These are phyloP conservation scores for Heimioporus sp. DNA, from an alignment of 768 basidiomycete species.

Conservation along the genomic window DNA sequence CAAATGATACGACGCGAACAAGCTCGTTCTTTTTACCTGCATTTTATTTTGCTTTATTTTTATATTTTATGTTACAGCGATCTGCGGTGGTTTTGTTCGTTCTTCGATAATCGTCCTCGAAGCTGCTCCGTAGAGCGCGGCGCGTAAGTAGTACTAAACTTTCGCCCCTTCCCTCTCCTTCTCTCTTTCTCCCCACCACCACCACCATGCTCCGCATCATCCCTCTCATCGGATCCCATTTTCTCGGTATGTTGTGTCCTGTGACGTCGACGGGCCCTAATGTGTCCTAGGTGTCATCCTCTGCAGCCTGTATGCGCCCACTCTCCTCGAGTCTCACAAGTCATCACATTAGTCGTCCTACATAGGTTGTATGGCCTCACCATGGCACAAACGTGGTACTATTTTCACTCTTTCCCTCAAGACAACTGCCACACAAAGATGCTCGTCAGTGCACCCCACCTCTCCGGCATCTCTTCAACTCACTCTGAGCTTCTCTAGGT, in stretches of 20 bases:
- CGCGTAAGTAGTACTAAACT: too few species aligned
- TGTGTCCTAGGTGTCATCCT: constrained; percentile 27
- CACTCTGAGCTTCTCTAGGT: constrained; percentile 15
- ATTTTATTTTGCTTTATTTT: too few species aligned
- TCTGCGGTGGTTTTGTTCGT: constrained; percentile 7
- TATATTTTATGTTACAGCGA: constrained; percentile 1
- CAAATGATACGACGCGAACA: not conserved
- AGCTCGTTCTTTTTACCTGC: too few species aligned
- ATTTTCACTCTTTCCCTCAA: constrained; percentile 30
- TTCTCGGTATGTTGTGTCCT: constrained; percentile 14
- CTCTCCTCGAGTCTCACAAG: not conserved
- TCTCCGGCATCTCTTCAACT: not conserved
- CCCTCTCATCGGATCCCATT: constrained; percentile 28
- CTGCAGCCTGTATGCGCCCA: constrained; percentile 27
- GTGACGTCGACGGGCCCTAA: constrained; percentile 4
- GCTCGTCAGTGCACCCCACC: constrained; percentile 21
- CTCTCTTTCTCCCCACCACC: not conserved
- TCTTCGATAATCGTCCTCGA: constrained; percentile 33
- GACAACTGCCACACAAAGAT: constrained; percentile 31
- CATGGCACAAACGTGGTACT: constrained; percentile 33
- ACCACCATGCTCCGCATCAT: constrained; percentile 14
- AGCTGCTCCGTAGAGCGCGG: constrained; percentile 21
- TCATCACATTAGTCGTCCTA: not conserved
- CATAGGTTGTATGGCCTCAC: constrained; percentile 36
- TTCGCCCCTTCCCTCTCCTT: not conserved